Evolutionary conservation across 345 rosid species (phyloP).

Genomic region (Triadica sebifera): DNA sequence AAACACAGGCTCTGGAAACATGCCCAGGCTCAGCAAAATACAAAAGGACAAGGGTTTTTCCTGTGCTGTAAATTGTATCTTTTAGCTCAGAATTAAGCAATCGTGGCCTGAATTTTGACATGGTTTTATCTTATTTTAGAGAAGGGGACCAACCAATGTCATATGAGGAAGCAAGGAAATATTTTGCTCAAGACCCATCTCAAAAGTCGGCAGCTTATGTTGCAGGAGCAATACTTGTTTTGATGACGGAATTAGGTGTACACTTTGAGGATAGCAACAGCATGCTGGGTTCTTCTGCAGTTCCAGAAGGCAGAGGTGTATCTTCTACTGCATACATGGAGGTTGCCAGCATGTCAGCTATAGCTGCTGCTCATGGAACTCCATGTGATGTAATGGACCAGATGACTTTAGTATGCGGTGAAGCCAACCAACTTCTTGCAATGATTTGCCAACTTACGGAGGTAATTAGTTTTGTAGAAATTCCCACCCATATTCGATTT

Average conservation of each 20-base stretch:
- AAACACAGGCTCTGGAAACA: slow-evolving; percentile 98
- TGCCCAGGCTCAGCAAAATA: slow-evolving; percentile 83
- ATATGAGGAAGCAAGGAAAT: slow-evolving; percentile 77
- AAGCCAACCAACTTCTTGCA: slow-evolving; percentile 92
- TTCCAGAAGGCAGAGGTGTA: slow-evolving; percentile 99
- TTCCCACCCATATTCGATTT: slow-evolving; percentile 88
- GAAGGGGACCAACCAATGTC: slow-evolving; percentile 82
- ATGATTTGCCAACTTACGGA: slow-evolving; percentile 99
- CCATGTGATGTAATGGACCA: slow-evolving; percentile 99
- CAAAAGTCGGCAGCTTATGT: slow-evolving; percentile 99
- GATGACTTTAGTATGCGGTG: slow-evolving; percentile 98
- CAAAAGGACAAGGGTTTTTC: slow-evolving; percentile 67
- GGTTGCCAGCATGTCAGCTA: slow-evolving; percentile 96
- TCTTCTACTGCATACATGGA: slow-evolving; percentile 98
- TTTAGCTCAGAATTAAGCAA: slow-evolving; percentile 97
- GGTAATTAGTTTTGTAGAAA: slow-evolving; percentile 85
- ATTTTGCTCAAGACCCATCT: slow-evolving; percentile 87
- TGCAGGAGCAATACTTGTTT: slow-evolving; percentile 93
- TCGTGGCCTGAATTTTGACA: slow-evolving; percentile 97
- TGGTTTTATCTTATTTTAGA: slow-evolving; percentile 93
- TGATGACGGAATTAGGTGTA: slow-evolving; percentile 88
- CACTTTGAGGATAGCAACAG: slow-evolving; percentile 88
- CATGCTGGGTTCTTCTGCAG: slow-evolving; percentile 96
- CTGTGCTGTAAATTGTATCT: slow-evolving; percentile 96
- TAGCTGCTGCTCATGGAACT: slow-evolving; percentile 97